phyloP scores from a whole-genome alignment of 345 rosid species.

The Eucalyptus lansdowneana region DNA sequence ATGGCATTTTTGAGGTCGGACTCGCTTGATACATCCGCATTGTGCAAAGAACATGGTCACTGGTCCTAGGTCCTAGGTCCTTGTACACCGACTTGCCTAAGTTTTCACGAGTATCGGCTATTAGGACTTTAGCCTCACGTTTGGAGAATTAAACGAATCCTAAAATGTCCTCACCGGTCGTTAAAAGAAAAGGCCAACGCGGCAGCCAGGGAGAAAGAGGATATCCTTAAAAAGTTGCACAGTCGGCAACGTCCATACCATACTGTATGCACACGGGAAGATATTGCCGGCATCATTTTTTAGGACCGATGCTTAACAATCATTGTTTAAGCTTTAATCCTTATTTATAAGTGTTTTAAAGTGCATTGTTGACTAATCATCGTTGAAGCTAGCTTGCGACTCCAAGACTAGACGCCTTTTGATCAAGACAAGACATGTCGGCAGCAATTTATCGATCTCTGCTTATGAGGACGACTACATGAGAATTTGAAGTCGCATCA shows the following conservation, averaged over 20 bases:
- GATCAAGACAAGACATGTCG: not conserved
- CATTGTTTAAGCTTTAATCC: too few relatives aligned
- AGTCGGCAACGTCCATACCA: too few relatives aligned
- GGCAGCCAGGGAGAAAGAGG: not conserved
- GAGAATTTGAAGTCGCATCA: not conserved
- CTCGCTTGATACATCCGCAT: conserved; percentile 1
- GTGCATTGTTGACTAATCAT: too few relatives aligned
- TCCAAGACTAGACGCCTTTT: too few relatives aligned
- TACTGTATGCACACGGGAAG: too few relatives aligned
- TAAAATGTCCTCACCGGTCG: not conserved
- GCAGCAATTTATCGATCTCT: not conserved
- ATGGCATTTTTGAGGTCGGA: not conserved
- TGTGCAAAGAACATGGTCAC: not conserved
- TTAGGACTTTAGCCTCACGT: not conserved
- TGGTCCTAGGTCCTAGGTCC: not conserved
- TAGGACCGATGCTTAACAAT: too few relatives aligned
- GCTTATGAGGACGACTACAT: not conserved
- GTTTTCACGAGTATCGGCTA: not conserved
- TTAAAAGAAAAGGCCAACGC: not conserved
- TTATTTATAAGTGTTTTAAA: too few relatives aligned
- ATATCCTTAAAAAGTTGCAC: not conserved
- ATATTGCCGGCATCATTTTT: too few relatives aligned
- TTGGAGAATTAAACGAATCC: not conserved
- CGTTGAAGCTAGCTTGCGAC: too few relatives aligned
- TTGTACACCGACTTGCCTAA: not conserved